Base-by-base conservation (phyloP, 1,139 yeast species). In the Zhuliangozyma blackwelliae region DNA sequence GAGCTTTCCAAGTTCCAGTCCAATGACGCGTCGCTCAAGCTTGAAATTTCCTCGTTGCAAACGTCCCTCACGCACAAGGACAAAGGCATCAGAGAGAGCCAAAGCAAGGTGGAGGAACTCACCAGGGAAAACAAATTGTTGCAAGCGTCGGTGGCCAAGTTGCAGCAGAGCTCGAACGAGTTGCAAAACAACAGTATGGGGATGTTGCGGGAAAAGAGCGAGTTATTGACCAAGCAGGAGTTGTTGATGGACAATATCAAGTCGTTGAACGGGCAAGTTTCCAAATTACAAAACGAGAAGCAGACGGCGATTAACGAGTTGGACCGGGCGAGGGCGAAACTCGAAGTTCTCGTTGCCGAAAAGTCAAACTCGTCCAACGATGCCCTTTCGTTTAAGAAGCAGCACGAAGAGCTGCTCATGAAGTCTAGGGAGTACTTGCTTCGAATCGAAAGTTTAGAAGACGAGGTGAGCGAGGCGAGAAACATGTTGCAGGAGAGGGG, bases 401-500 rank as follows among this genome's bases (percentile, higher is more conserved):
- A 89, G 55, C 77, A 82, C 40, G 96, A 89, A 33, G 97, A 90
- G 52, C 60, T 88, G 35, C 59, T 70, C 6, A 75, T 83, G 74
- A 78, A 83, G 38, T 61, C 82, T 26, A 76, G 76, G 44, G 97
- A 90, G 49, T 67, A 80, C 4, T 69, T 71, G 26, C 67, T 68
- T 37, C 72, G 77, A 44, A 67, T 77, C 23, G 92, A 86, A 40
- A 73, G 79, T 3, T 59, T 90, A 34, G 90, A 86, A 48, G 96
- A 88, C 41, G 96, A 90, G 50, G 60, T 90, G 11, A 66, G 75
- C 8, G 97, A 90, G 41, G 68, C 86, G 5, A 75, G 88, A 43
- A 73, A 76, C 31, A 69, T 80, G 56, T 61, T 90, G 7, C 92
- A 82, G 50, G 96, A 89, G 47, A 75, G 95, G 44, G 78, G 83